phyloP scores from a whole-genome alignment of 1,284 basidiomycete genomes.

The Leccinum pachyderme region DNA sequence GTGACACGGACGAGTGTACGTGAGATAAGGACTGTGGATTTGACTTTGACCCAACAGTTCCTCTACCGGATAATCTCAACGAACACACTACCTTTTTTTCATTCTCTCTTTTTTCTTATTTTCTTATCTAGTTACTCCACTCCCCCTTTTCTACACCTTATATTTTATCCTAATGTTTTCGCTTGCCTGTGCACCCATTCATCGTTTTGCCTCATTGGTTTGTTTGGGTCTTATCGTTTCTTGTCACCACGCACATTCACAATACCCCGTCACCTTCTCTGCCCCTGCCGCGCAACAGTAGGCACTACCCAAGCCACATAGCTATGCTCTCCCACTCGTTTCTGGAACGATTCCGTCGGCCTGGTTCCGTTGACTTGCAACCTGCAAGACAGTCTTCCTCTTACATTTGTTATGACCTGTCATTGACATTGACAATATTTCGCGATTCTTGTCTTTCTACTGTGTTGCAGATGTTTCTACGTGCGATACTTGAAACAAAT shows the following conservation, averaged over 20 bases:
- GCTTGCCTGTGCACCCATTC: slow-evolving; percentile 18
- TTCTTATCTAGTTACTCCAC: slow-evolving; percentile 29
- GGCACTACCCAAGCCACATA: slow-evolving; percentile 23
- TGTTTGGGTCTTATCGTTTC: slow-evolving; percentile 15
- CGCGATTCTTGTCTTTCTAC: slow-evolving; percentile 11
- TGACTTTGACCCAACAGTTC: slow-evolving; percentile 15
- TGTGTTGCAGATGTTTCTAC: slow-evolving; percentile 8
- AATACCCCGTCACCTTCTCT: slow-evolving; percentile 23
- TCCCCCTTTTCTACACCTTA: slow-evolving; percentile 17
- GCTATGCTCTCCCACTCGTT: slow-evolving; percentile 30
- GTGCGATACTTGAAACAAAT: slow-evolving; percentile 8
- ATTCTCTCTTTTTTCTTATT: slow-evolving; percentile 25
- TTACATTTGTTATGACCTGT: slow-evolving; percentile 24
- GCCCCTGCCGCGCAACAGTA: slow-evolving; percentile 19
- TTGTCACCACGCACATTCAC: slow-evolving; percentile 24
- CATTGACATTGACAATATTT: slow-evolving; percentile 16
- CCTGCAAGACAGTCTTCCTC: slow-evolving; percentile 8
- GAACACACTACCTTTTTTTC: slow-evolving; percentile 14
- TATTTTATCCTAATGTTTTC: slow-evolving; percentile 28
- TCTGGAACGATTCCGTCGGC: slow-evolving; percentile 9
- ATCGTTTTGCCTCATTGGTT: slow-evolving; percentile 21
- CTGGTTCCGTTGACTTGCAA: background rate
- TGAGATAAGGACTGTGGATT: slow-evolving; percentile 19
- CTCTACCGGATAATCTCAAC: slow-evolving; percentile 21
- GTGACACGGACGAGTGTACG: slow-evolving; percentile 11